A percentile compares a stretch with the other conserved stretches of the same genome.
These are phyloP conservation scores for Houttuynia cordata DNA, from an alignment of 164 flowering plant genomes.

Conservation along the genomic window DNA sequence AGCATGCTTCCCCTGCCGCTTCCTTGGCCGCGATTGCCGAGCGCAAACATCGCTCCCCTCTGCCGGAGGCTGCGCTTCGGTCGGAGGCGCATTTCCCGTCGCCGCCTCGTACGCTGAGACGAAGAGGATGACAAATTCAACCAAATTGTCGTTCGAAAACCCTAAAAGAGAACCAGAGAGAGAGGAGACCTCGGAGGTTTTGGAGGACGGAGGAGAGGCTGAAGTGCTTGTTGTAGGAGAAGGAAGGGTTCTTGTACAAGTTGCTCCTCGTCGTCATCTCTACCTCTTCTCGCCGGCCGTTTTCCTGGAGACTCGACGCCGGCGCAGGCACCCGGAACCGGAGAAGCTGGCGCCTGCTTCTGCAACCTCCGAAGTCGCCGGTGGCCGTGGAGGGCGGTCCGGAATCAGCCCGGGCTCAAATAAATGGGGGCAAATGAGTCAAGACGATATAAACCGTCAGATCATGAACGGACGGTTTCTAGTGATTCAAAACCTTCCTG, in stretches of 20 bases:
- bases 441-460: no score
- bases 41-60: slow-evolving; percentile 12
- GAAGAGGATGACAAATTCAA: not conserved
- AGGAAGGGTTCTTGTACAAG: slow-evolving; percentile 72
- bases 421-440: no score
- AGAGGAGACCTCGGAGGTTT: slow-evolving; percentile 45
- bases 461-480: no score
- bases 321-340: no score
- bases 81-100: slow-evolving; percentile 38
- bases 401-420: no score
- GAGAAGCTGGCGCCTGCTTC: no score
- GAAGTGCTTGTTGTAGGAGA: slow-evolving; percentile 49
- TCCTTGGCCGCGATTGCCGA: slow-evolving; percentile 27
- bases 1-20: no score
- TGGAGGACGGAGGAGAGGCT: slow-evolving; percentile 58
- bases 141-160: not conserved
- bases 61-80: slow-evolving; percentile 15
- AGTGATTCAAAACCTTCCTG: no score
- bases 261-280: slow-evolving; percentile 44
- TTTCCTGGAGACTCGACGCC: no score
- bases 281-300: not conserved
- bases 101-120: slow-evolving; percentile 50
- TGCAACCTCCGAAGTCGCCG: no score
- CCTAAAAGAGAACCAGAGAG: no score
- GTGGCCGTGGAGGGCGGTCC: no score